A percentile compares a stretch with the other conserved stretches of the same genome.
phyloP scores from a whole-genome alignment of 257 asterid genomes.

The Ajuga chamaepitys region DNA sequence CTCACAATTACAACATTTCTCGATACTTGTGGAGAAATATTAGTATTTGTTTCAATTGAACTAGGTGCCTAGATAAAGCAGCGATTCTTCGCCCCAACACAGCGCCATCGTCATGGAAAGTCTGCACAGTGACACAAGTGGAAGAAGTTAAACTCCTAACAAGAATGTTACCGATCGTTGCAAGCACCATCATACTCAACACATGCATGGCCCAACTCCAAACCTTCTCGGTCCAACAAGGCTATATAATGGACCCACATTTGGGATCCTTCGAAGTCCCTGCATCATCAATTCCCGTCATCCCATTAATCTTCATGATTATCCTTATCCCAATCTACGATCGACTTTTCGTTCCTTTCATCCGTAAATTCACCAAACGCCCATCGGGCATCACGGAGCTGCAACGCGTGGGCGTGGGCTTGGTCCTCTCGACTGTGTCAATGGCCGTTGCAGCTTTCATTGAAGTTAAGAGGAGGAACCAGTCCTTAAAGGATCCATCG shows the following conservation, averaged over 20 bases:
- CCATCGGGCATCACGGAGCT: constrained; percentile 62
- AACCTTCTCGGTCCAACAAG: constrained; percentile 63
- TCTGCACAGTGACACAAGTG: constrained; percentile 62
- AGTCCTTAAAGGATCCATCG: constrained; percentile 27
- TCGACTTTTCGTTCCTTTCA: constrained; percentile 45
- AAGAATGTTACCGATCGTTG: constrained; percentile 69
- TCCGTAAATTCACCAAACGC: constrained; percentile 39
- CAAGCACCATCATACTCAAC: constrained; percentile 59
- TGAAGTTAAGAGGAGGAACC: constrained; percentile 51
- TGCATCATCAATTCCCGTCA: constrained; percentile 53
- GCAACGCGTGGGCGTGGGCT: constrained; percentile 67
- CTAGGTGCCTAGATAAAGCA: constrained; percentile 61
- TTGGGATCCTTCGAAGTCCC: constrained; percentile 54
- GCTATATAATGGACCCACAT: constrained; percentile 47
- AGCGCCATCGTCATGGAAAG: constrained; percentile 44
- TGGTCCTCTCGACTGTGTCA: constrained; percentile 53
- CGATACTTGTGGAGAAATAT: too few relatives aligned
- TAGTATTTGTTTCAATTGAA: too few relatives aligned
- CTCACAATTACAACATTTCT: too few relatives aligned
- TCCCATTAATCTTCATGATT: constrained; percentile 51
- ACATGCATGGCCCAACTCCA: constrained; percentile 78
- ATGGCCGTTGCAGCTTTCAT: constrained; percentile 56
- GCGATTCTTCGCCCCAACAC: constrained; percentile 34
- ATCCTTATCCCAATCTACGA: constrained; percentile 56
- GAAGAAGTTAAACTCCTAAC: constrained; percentile 58